Conservation (phyloP, 768 basidiomycete species). For the Boletellus emodensis region DNA sequence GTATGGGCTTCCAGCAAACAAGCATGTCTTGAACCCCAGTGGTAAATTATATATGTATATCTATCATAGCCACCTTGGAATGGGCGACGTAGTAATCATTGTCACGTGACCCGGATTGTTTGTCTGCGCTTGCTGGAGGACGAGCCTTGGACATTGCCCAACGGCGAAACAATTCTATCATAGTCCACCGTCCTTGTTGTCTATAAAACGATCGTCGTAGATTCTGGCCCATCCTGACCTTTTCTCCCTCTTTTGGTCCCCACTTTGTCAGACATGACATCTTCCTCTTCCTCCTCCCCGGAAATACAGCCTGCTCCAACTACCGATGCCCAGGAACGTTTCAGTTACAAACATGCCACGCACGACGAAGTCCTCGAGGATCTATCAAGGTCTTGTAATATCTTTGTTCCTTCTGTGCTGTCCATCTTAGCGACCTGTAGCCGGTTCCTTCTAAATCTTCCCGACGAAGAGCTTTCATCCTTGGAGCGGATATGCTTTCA, state of each 20-base stretch:
- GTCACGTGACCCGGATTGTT: slow-evolving; percentile 19
- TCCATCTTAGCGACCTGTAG: slow-evolving; percentile 38
- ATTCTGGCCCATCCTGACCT: slow-evolving; percentile 26
- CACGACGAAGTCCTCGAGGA: slow-evolving; percentile 89
- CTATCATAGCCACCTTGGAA: background rate
- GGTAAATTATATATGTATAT: slow-evolving; percentile 11
- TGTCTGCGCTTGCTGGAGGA: slow-evolving; percentile 20
- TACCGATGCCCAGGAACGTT: slow-evolving; percentile 37
- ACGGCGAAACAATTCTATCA: slow-evolving; percentile 22
- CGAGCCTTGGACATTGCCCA: slow-evolving; percentile 14
- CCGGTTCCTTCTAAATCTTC: slow-evolving; percentile 95
- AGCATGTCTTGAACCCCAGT: slow-evolving; percentile 11
- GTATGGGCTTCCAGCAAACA: slow-evolving; percentile 76
- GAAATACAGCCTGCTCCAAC: slow-evolving; percentile 55
- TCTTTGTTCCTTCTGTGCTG: slow-evolving; percentile 7
- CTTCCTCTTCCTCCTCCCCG: slow-evolving; percentile 75
- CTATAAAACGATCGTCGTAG: slow-evolving; percentile 31
- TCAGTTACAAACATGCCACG: slow-evolving; percentile 65
- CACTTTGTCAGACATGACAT: slow-evolving; percentile 50
- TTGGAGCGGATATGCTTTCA: slow-evolving; percentile 96
- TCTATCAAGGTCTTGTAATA: slow-evolving; percentile 64
- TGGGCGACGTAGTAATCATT: background rate
- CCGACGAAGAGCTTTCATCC: slow-evolving; percentile 85
- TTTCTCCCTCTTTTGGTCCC: slow-evolving; percentile 30
- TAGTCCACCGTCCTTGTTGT: slow-evolving; percentile 27